Percentiles rank a stretch among this genome's conserved stretches.
Conservation (phyloP, 208 protist genomes). For the Acanthamoeba culbertsoni region DNA sequence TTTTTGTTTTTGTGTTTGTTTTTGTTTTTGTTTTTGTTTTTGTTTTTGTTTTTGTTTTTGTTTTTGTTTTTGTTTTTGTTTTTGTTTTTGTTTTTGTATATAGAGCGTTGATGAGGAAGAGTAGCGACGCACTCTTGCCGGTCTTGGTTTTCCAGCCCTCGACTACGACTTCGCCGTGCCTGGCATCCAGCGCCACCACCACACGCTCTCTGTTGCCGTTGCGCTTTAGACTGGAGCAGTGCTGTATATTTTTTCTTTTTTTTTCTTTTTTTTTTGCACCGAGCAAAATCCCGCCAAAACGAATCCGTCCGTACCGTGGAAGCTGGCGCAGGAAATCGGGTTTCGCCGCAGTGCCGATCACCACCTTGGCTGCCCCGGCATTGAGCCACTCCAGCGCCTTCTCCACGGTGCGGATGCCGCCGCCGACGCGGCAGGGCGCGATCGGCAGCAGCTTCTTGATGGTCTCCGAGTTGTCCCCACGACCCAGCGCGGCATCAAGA, state of each 20-base stretch:
- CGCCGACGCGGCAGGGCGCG: slow-evolving; percentile 60
- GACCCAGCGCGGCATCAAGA: slow-evolving; percentile 60
- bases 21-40: too few species aligned
- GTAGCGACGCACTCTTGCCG: slow-evolving; percentile 11
- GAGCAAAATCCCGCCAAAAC: not conserved
- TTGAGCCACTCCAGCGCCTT: slow-evolving; percentile 62
- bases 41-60: too few species aligned
- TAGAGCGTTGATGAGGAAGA: not conserved
- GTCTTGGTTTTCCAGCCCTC: slow-evolving; percentile 67
- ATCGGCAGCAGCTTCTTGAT: slow-evolving; percentile 55
- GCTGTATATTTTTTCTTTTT: too few species aligned
- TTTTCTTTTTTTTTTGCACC: too few species aligned
- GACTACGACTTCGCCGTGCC: slow-evolving; percentile 65
- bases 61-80: too few species aligned
- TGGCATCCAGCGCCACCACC: slow-evolving; percentile 56
- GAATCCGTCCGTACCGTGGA: not conserved
- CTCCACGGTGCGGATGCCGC: slow-evolving; percentile 62
- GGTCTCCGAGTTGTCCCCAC: slow-evolving; percentile 42
- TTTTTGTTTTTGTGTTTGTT: too few species aligned
- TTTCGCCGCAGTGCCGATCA: slow-evolving; percentile 65
- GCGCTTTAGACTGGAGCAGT: not conserved
- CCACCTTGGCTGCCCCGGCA: slow-evolving; percentile 45
- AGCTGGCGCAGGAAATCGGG: slow-evolving; percentile 60
- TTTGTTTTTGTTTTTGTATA: too few species aligned
- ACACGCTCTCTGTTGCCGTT: slow-evolving; percentile 32